Conservation (phyloP, 345 rosid species). For the Reutealis trisperma region DNA sequence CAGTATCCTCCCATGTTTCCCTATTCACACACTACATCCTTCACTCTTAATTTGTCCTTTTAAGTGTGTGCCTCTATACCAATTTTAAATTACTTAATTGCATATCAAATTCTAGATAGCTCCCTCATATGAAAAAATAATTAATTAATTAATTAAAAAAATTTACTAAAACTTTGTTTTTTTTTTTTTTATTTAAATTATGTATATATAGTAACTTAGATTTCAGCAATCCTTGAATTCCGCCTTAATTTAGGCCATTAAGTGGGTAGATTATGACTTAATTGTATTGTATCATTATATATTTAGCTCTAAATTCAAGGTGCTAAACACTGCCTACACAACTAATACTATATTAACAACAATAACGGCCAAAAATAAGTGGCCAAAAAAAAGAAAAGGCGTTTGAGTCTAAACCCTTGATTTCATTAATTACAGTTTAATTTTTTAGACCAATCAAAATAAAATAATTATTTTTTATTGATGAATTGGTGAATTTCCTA, state of each 20-base stretch:
- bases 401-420: too few relatives aligned
- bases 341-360: background rate
- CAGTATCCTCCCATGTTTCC: conserved; percentile 40
- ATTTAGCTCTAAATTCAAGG: conserved; percentile 20
- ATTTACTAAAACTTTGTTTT: too few relatives aligned
- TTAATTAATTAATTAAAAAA: too few relatives aligned
- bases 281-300: background rate
- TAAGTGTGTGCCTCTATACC: conserved; percentile 7
- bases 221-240: conserved; percentile 48
- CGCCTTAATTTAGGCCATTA: conserved; percentile 53
- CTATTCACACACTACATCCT: conserved; percentile 20
- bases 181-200: background rate
- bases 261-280: conserved; percentile 25
- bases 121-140: too few relatives aligned
- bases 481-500: too few relatives aligned
- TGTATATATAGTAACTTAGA: background rate
- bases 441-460: too few relatives aligned
- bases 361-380: too few relatives aligned
- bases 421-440: too few relatives aligned
- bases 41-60: conserved; percentile 18
- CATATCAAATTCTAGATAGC: too few relatives aligned
- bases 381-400: too few relatives aligned
- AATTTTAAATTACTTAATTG: too few relatives aligned
- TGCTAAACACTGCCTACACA: background rate
- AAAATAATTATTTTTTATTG: too few relatives aligned